phyloP scores from a whole-genome alignment of 176 grass and related monocot genomes.

The Microstegium vimineum region DNA sequence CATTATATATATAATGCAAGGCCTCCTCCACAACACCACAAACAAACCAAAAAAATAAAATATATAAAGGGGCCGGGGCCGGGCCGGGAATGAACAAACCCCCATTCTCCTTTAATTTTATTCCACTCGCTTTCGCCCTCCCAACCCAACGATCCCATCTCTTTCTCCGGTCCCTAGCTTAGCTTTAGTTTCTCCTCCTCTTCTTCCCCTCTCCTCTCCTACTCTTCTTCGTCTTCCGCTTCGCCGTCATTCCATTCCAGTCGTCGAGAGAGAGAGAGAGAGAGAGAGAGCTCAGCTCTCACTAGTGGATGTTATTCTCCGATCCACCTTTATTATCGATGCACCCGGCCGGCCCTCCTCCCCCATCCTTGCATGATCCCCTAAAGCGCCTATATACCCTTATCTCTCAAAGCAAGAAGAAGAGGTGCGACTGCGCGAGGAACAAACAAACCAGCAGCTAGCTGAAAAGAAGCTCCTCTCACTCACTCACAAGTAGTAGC shows the following conservation, averaged over 20 bases:
- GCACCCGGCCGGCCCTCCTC: neutral
- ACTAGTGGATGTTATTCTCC: conserved; percentile 64
- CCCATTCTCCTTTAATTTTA: conserved; percentile 54
- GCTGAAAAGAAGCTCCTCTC: conserved; percentile 24
- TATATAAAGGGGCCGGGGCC: neutral
- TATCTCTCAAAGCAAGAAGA: conserved; percentile 39
- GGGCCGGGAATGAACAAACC: conserved; percentile 10
- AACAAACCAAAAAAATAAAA: neutral
- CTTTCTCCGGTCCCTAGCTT: neutral
- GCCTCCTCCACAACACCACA: conserved; percentile 40
- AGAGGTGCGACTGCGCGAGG: neutral
- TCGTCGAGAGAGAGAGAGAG: neutral
- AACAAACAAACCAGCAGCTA: conserved; percentile 34
- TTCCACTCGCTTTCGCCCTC: conserved; percentile 44
- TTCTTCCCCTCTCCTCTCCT: neutral
- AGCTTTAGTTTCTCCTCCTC: conserved; percentile 1
- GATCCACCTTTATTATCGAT: conserved; percentile 39
- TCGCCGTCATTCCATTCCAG: conserved; percentile 26
- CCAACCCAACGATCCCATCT: neutral
- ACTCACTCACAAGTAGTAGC: conserved; percentile 39
- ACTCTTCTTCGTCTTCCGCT: neutral
- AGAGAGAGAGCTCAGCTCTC: neutral
- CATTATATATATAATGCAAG: conserved; percentile 54
- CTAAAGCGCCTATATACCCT: conserved; percentile 58
- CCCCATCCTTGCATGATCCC: conserved; percentile 41